Base-by-base conservation (phyloP, 768 basidiomycete species). In the Crassisporium funariophilum region DNA sequence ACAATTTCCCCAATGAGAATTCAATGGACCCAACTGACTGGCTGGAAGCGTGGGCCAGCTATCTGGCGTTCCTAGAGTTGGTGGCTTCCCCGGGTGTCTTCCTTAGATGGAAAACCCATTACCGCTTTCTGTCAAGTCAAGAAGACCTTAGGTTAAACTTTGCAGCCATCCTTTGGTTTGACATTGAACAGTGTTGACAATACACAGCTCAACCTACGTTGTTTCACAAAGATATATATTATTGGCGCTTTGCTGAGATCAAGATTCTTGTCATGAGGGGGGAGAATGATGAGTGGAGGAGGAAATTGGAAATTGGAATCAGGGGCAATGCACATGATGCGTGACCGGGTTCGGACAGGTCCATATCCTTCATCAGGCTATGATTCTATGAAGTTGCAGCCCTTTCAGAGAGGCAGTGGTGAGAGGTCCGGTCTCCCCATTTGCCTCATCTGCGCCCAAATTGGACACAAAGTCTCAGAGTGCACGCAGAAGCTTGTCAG, bases 381-480 rank as follows among this genome's bases (percentile, higher is more conserved):
- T 19, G 22, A 16, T n/a, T 8, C 12, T 17, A 31, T 11, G 27
- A 15, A 7, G 17, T 23, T 4, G 4, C 15, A 22, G n/a, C 45
- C 50, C 47, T 55, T 52, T 55, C 34, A 29, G 22, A 44, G 42
- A 10, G 25, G 40, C 34, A 41, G 47, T 35, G 24, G 34, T 20
- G 21, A 27, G 22, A 23, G 38, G 19, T 13, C 31, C 45, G 41
- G 23, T 23, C 11, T 45, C 22, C 53, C 53, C 47, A 51, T 54
- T 39, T 58, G 56, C 42, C 53, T 58, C 27, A 52, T 46, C 46
- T 58, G 56, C 29, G 36, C 36, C 31, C 35, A 40, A 5, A 11
- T 6, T 6, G 50, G 47, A 11, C 56, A 57, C 38, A 38, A 25
- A 13, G 50, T 49, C 47, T 29, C 46, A 10, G 47, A 43, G 1